Conservation (phyloP, 169 alveolate species). For the Cryptosporidium felis region DNA sequence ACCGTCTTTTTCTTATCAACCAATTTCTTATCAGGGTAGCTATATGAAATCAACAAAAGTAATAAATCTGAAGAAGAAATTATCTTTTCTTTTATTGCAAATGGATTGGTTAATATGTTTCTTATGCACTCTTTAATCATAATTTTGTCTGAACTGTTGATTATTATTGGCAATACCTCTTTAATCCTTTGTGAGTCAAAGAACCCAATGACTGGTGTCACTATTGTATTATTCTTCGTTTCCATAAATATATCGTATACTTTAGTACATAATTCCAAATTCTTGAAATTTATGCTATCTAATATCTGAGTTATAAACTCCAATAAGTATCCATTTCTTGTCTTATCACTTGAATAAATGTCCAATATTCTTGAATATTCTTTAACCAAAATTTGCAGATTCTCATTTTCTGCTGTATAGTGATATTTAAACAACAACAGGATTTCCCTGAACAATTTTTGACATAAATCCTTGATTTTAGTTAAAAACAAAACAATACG, state of each 20-base stretch:
- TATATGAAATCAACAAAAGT: constrained; percentile 25
- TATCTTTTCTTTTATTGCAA: not conserved
- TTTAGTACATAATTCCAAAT: not conserved
- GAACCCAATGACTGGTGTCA: constrained; percentile 34
- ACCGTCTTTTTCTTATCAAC: constrained; percentile 44
- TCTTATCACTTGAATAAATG: not conserved
- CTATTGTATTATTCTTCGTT: not conserved
- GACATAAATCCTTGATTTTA: constrained; percentile 2
- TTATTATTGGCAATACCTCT: constrained; percentile 14
- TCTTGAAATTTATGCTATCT: not conserved
- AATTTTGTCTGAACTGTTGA: constrained; percentile 19
- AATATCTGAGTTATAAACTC: not conserved
- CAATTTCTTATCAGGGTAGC: constrained; percentile 28
- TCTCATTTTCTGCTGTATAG: constrained; percentile 9
- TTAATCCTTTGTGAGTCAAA: constrained; percentile 37
- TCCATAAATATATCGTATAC: constrained; percentile 28
- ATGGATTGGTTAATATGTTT: not conserved
- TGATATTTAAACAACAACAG: constrained; percentile 9
- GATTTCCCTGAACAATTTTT: constrained; percentile 1
- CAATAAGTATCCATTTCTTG: not conserved
- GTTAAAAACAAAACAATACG: not conserved
- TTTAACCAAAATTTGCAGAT: not conserved
- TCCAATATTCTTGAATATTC: constrained; percentile 23
- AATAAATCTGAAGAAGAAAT: constrained; percentile 37
- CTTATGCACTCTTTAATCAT: constrained; percentile 34